These are phyloP conservation scores for Mucor lusitanicus DNA, from an alignment of 371 early-diverging fungal genomes.

Conservation along the genomic window DNA sequence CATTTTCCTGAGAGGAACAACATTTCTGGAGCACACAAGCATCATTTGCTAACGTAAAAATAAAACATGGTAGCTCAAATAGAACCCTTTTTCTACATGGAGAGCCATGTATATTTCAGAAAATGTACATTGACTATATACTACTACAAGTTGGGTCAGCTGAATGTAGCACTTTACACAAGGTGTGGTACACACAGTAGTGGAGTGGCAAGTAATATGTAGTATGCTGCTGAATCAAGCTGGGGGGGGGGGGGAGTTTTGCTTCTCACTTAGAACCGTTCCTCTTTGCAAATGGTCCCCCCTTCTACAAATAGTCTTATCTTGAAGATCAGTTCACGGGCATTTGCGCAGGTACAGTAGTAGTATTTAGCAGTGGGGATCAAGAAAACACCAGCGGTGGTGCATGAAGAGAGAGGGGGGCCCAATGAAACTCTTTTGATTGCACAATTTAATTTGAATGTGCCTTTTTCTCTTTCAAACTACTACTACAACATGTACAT, in stretches of 20 bases:
- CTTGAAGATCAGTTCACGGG: not conserved
- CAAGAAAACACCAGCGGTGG: too few relatives aligned
- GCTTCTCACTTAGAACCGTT: not conserved
- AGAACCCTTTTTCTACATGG: not conserved
- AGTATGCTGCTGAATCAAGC: not conserved
- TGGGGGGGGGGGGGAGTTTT: not conserved
- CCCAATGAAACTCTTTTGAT: not conserved
- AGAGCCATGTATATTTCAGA: not conserved
- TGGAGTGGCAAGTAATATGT: not conserved
- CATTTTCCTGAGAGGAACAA: not conserved
- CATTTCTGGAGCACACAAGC: not conserved
- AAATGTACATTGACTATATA: not conserved
- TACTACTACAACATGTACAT: conserved; percentile 3
- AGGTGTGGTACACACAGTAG: not conserved
- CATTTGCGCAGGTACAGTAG: not conserved
- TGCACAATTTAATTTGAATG: not conserved
- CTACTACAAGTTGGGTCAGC: not conserved
- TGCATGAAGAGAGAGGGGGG: not conserved
- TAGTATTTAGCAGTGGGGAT: too few relatives aligned
- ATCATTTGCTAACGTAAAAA: not conserved
- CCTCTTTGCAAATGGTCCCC: not conserved
- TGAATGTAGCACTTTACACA: not conserved
- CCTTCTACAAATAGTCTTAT: not conserved
- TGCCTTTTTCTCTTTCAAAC: not conserved
- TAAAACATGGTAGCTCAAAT: too few relatives aligned